Base-by-base conservation (phyloP, 1,284 basidiomycete genomes). In the Laetiporus sulphureus region DNA sequence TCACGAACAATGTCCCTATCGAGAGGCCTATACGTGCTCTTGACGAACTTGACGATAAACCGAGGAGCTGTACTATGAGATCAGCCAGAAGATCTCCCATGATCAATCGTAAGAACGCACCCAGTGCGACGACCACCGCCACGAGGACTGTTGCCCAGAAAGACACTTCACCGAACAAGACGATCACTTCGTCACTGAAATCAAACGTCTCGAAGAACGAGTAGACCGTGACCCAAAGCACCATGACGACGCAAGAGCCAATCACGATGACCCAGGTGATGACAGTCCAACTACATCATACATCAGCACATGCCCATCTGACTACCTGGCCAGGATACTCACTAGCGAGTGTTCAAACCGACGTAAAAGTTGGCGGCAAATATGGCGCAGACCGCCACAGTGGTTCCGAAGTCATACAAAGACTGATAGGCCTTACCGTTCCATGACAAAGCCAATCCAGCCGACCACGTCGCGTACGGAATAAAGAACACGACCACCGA, bases 381-480 rank as follows among this genome's bases (percentile, higher is more conserved):
- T 46, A 97, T 92, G 4, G 90, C 91, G 11, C 87, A 76, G 18
- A 91, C 85, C 3, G 87, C 85, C 5, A 93, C 81, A 0, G 92
- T 93, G 2, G 93, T 94, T n/a, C 94, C 94, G 51, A 96, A 86
- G 60, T 97, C 91, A 33, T 84, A 74, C 15, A 96, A 66, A 15
- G 81, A 83, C 43, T 91, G 81, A 24, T 91, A 83, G 19, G 77
- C 77, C 54, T 68, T 79, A 12, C 89, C 91, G 44, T 79, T 79
- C 73, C 75, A 84, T 7, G 86, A 84, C 1, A 73, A 67, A 30
- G 81, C 61, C 16, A 73, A 55, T 10, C 79, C 84, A 48, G 78
- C 63, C 30, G 66, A 75, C 83, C 80, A 96, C 20, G 82, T 79
- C 39, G 87, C 65, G 61, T 79, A 94, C 0, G 94, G 91, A 52